Evolutionary conservation across 805 yeast species (phyloP).

Genomic region (Myxozyma neotropica): DNA sequence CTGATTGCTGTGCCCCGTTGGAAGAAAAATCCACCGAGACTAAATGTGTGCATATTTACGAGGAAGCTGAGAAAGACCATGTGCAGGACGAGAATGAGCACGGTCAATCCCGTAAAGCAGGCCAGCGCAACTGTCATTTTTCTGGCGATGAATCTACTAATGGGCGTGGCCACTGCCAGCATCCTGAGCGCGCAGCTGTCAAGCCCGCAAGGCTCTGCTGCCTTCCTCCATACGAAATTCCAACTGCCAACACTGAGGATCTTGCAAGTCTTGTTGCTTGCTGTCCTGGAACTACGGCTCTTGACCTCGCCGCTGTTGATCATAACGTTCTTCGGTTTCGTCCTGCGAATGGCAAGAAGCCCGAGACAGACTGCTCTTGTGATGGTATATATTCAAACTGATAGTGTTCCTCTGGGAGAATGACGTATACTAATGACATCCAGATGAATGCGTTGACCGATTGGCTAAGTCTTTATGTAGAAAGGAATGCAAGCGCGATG

Average conservation of each 20-base stretch:
- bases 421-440: background rate
- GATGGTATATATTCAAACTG: conserved; percentile 4
- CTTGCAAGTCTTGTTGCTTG: no score
- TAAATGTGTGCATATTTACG: background rate
- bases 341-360: background rate
- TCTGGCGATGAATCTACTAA: no score
- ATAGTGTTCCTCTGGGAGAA: background rate
- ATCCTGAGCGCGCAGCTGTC: no score
- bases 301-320: background rate
- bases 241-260: no score
- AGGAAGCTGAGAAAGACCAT: background rate
- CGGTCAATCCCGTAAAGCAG: no score
- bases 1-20: conserved; percentile 1
- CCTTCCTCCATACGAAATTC: no score
- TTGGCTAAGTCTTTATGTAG: conserved; percentile 18
- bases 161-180: no score
- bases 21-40: background rate
- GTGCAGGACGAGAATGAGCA: background rate
- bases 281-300: conserved; percentile 4
- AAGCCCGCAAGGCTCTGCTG: no score
- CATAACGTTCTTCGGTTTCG: conserved; percentile 14
- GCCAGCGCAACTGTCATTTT: no score
- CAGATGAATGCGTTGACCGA: conserved; percentile 15
- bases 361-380: conserved; percentile 8
- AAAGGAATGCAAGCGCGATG: conserved; percentile 15